Evolutionary conservation across 805 yeast species (phyloP).

Genomic region (Candida sphagnicola): DNA sequence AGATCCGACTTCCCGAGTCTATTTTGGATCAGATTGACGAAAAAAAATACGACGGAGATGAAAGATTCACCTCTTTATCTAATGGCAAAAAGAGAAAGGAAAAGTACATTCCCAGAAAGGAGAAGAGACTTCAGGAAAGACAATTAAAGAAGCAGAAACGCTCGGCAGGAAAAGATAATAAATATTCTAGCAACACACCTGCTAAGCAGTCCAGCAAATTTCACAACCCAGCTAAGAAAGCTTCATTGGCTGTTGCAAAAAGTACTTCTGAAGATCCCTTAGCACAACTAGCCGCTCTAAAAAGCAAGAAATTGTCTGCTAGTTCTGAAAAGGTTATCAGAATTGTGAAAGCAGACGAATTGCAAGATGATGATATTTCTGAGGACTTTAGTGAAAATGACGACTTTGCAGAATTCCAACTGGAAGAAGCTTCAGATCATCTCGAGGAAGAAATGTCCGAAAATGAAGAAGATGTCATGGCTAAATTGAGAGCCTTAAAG

Average conservation of each 20-base stretch:
- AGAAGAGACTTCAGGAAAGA: slow-evolving; percentile 32
- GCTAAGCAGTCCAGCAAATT: too few species aligned
- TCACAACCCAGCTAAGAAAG: background rate
- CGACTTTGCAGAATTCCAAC: slow-evolving; percentile 7
- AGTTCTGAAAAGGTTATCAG: slow-evolving; percentile 13
- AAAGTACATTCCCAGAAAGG: slow-evolving; percentile 26
- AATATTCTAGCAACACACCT: slow-evolving; percentile 4
- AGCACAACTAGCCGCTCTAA: slow-evolving; percentile 13
- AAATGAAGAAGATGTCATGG: slow-evolving; percentile 20
- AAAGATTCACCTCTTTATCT: slow-evolving; percentile 13
- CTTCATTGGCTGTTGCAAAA: background rate
- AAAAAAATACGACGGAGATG: slow-evolving; percentile 24
- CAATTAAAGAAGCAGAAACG: slow-evolving; percentile 28
- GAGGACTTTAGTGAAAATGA: slow-evolving; percentile 30
- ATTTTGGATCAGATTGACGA: slow-evolving; percentile 50
- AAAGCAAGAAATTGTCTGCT: slow-evolving; percentile 5
- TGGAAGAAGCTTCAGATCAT: slow-evolving; percentile 17
- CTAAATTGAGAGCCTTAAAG: slow-evolving; percentile 16
- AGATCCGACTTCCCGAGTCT: slow-evolving; percentile 53
- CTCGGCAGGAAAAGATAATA: slow-evolving; percentile 3
- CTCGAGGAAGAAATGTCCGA: slow-evolving; percentile 17
- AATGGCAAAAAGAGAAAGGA: slow-evolving; percentile 19
- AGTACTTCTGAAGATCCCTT: slow-evolving; percentile 17
- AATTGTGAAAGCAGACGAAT: slow-evolving; percentile 25
- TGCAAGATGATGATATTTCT: slow-evolving; percentile 24